phyloP scores from a whole-genome alignment of 2,329 filamentous ascomycete genomes.

The Scedosporium minutisporum region DNA sequence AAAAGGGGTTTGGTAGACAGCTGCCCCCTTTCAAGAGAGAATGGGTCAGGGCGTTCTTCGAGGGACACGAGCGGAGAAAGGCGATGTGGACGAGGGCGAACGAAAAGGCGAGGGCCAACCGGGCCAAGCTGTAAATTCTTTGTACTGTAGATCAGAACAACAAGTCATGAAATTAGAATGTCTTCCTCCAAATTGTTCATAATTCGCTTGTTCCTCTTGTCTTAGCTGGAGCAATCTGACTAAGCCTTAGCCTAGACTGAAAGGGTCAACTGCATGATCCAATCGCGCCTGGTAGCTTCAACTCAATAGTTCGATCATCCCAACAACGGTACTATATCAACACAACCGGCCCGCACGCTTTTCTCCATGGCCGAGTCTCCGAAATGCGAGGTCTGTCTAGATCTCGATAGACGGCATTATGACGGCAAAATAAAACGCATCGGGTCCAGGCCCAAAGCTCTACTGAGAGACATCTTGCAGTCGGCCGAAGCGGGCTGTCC shows the following conservation, averaged over 20 bases:
- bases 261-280: too few relatives aligned
- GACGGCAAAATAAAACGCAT: neutral
- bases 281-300: too few relatives aligned
- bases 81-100: neutral
- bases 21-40: slow-evolving; percentile 3
- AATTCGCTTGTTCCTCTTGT: too few relatives aligned
- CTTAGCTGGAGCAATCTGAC: too few relatives aligned
- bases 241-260: too few relatives aligned
- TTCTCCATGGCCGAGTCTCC: neutral
- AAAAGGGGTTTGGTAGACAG: neutral
- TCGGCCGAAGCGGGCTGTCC: neutral
- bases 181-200: too few relatives aligned
- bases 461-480: neutral
- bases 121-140: neutral
- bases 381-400: neutral
- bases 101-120: neutral
- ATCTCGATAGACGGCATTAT: neutral
- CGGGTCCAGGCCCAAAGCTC: neutral
- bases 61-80: slow-evolving; percentile 4
- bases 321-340: neutral
- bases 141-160: neutral
- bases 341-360: neutral
- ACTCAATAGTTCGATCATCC: neutral
- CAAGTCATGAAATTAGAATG: too few relatives aligned
- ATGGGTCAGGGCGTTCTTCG: slow-evolving; percentile 2